Percentiles rank a stretch among this genome's conserved stretches.
These are phyloP conservation scores for Fraxinus platypoda DNA, from an alignment of 305 asterid species.

Conservation along the genomic window DNA sequence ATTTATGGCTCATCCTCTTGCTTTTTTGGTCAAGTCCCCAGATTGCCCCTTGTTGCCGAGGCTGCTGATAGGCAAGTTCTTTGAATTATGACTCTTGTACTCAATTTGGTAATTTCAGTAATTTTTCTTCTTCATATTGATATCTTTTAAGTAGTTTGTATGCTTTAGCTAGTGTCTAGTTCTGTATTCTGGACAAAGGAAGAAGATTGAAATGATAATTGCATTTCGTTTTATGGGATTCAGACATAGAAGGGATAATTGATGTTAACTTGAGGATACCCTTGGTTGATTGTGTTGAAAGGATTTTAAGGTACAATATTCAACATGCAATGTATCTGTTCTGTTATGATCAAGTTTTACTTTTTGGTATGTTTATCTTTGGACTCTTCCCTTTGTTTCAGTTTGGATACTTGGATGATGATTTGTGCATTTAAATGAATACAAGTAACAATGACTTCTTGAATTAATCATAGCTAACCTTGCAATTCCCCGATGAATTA, in stretches of 20 bases:
- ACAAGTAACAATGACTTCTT: neutral
- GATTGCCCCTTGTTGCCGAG: conserved; percentile 93
- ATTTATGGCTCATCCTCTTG: conserved; percentile 80
- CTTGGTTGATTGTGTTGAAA: neutral
- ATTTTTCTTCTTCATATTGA: neutral
- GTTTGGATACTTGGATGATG: neutral
- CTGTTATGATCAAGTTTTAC: neutral
- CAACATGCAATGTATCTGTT: neutral
- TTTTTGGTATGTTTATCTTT: neutral
- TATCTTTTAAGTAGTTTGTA: neutral
- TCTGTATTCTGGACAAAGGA: neutral
- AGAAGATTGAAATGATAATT: neutral
- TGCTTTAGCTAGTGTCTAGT: neutral
- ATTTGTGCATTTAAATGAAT: neutral
- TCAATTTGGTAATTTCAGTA: neutral
- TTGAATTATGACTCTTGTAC: conserved; percentile 22
- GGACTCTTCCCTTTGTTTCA: neutral
- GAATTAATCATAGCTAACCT: neutral
- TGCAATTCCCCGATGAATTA: neutral
- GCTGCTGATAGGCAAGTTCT: conserved; percentile 96
- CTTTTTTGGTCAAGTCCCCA: conserved; percentile 72
- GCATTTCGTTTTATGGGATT: neutral
- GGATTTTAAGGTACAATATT: neutral
- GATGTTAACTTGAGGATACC: neutral
- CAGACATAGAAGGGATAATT: neutral